Evolutionary conservation across 306 rosid genomes (phyloP).

Genomic region (Cicer arietinum): DNA sequence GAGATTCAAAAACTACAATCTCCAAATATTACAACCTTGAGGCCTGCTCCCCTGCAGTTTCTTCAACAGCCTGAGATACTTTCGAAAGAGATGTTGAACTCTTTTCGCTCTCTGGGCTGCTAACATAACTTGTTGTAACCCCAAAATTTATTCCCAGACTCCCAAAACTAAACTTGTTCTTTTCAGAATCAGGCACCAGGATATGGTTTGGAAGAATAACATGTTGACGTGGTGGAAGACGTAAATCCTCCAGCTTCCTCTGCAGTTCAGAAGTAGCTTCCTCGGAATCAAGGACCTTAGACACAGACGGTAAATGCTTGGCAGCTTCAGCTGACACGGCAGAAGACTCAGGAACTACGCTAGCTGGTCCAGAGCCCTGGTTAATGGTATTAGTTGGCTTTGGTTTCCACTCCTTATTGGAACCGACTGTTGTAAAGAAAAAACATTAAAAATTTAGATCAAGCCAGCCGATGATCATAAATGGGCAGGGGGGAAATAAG

Average conservation of each 20-base stretch:
- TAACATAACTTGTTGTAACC: conserved; percentile 49
- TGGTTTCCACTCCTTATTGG: conserved; percentile 98
- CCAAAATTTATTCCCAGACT: conserved; percentile 86
- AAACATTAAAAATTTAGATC: conserved; percentile 44
- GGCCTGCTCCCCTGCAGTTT: conserved; percentile 60
- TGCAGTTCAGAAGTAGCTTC: conserved; percentile 73
- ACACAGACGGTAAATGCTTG: conserved; percentile 52
- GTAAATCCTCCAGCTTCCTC: conserved; percentile 75
- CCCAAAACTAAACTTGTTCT: conserved; percentile 89
- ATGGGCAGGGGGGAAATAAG: neutral
- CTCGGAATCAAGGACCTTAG: conserved; percentile 64
- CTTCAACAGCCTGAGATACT: conserved; percentile 73
- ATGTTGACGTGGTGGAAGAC: conserved; percentile 73
- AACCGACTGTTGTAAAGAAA: conserved; percentile 69
- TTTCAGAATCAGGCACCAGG: conserved; percentile 89
- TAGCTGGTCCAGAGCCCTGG: conserved; percentile 63
- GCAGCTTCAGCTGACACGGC: conserved; percentile 50
- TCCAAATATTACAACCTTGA: conserved; percentile 64
- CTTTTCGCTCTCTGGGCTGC: conserved; percentile 66
- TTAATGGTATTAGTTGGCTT: conserved; percentile 61
- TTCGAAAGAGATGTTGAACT: conserved; percentile 71
- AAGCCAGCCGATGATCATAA: conserved; percentile 37
- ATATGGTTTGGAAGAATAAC: conserved; percentile 95
- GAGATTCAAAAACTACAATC: conserved; percentile 12
- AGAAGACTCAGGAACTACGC: conserved; percentile 59